Evolutionary conservation across 2,329 filamentous ascomycete genomes (phyloP).

Genomic region (Verticillium dahliae): DNA sequence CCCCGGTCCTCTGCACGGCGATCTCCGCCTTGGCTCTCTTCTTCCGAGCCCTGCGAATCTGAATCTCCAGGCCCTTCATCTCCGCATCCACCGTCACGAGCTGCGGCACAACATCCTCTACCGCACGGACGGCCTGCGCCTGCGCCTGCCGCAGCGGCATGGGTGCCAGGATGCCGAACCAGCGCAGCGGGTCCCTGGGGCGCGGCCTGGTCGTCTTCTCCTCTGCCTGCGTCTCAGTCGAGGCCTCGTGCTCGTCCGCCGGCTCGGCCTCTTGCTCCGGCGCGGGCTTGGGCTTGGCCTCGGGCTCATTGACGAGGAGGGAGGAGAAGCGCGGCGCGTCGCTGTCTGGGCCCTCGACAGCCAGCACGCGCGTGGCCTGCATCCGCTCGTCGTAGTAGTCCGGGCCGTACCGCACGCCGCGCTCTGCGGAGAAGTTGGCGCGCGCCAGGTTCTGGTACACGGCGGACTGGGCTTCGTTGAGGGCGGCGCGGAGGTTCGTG

Average conservation of each 20-base stretch:
- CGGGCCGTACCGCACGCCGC: conserved; percentile 57
- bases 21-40: conserved; percentile 41
- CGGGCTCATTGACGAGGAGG: conserved; percentile 16
- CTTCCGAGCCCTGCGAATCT: conserved; percentile 58
- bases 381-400: conserved; percentile 70
- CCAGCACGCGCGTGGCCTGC: conserved; percentile 49
- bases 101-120: conserved; percentile 51
- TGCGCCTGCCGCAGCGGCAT: conserved; percentile 52
- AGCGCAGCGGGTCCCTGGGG: conserved; percentile 47
- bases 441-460: conserved; percentile 60
- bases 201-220: not conserved
- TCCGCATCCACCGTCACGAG: conserved; percentile 51
- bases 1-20: conserved; percentile 16
- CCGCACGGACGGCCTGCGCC: conserved; percentile 43
- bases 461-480: conserved; percentile 46
- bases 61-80: conserved; percentile 61
- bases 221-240: not conserved
- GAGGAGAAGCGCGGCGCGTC: not conserved
- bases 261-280: conserved; percentile 4
- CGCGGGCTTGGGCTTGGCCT: not conserved
- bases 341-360: conserved; percentile 14
- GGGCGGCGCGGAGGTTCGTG: conserved; percentile 46
- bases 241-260: not conserved
- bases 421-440: conserved; percentile 65
- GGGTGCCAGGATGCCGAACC: conserved; percentile 51